phyloP scores from a whole-genome alignment of 2,329 filamentous ascomycete species.

The Cladobotryum protrusum region DNA sequence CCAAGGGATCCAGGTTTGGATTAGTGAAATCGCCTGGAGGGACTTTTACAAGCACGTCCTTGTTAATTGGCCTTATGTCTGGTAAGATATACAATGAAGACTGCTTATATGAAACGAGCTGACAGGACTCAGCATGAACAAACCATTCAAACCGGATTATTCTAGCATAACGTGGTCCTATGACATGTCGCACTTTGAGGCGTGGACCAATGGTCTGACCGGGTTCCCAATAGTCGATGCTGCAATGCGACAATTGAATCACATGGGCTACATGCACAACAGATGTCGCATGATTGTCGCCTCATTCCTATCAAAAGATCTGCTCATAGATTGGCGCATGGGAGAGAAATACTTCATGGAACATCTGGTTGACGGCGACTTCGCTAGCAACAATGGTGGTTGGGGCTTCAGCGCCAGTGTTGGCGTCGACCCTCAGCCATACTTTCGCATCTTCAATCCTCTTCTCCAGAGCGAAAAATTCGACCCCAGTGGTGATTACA shows the following conservation, averaged over 20 bases:
- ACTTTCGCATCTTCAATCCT: constrained; percentile 88
- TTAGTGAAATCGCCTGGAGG: constrained; percentile 77
- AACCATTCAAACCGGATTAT: constrained; percentile 72
- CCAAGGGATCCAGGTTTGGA: constrained; percentile 65
- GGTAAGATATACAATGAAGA: constrained; percentile 39
- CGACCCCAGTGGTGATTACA: constrained; percentile 71
- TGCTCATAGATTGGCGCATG: constrained; percentile 76
- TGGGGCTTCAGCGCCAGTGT: constrained; percentile 56
- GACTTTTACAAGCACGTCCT: constrained; percentile 87
- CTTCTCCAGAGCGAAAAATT: constrained; percentile 81
- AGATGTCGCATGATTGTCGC: constrained; percentile 78
- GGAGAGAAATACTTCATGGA: constrained; percentile 82
- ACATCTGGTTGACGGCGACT: constrained; percentile 70
- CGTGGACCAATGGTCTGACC: constrained; percentile 69
- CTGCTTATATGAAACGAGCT: not conserved
- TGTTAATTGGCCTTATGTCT: constrained; percentile 77
- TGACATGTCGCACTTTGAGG: constrained; percentile 58
- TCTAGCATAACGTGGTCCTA: constrained; percentile 80
- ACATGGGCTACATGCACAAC: constrained; percentile 76
- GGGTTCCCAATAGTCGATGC: constrained; percentile 82
- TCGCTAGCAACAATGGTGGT: constrained; percentile 67
- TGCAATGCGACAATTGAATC: constrained; percentile 70
- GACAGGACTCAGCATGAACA: constrained; percentile 42
- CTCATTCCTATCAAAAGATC: constrained; percentile 73
- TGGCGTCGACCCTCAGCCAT: constrained; percentile 80